phyloP scores from a whole-genome alignment of 2,329 filamentous ascomycete species.

The Penicillium decumbens region DNA sequence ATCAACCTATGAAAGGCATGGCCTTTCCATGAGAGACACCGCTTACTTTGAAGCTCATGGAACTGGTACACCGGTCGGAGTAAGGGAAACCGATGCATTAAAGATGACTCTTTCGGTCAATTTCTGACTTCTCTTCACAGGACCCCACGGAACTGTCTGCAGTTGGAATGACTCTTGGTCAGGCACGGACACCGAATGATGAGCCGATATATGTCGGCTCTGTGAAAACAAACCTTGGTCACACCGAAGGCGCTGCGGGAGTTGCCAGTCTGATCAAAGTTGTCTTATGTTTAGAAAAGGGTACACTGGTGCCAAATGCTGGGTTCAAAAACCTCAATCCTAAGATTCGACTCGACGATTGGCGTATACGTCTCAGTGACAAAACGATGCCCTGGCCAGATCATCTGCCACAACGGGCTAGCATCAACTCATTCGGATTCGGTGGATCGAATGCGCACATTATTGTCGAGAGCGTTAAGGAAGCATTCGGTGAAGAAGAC shows the following conservation, averaged over 20 bases:
- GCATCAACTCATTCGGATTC: constrained; percentile 29
- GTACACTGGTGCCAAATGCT: constrained; percentile 43
- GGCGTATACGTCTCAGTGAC: constrained; percentile 15
- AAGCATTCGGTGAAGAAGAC: constrained; percentile 12
- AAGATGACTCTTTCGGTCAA: accelerated
- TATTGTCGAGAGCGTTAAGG: constrained; percentile 19
- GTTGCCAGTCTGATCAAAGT: constrained; percentile 49
- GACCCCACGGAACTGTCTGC: constrained; percentile 18
- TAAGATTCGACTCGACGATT: constrained; percentile 32
- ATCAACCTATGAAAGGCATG: constrained; percentile 29
- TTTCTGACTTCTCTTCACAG: neutral
- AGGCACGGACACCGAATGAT: constrained; percentile 8
- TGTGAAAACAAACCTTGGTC: constrained; percentile 39
- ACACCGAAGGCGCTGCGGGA: constrained; percentile 50
- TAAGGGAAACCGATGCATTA: neutral
- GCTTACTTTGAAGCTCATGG: constrained; percentile 40
- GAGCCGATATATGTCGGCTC: constrained; percentile 27
- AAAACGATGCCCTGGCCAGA: constrained; percentile 20
- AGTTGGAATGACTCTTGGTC: constrained; percentile 16
- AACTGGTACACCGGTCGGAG: constrained; percentile 37
- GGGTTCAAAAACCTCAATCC: constrained; percentile 44
- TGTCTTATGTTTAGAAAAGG: constrained; percentile 41
- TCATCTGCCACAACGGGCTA: constrained; percentile 16
- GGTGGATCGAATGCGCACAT: constrained; percentile 27
- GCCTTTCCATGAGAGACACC: constrained; percentile 18